Base-by-base conservation (phyloP, 768 basidiomycete species). In the Leccinum fibrillosum region DNA sequence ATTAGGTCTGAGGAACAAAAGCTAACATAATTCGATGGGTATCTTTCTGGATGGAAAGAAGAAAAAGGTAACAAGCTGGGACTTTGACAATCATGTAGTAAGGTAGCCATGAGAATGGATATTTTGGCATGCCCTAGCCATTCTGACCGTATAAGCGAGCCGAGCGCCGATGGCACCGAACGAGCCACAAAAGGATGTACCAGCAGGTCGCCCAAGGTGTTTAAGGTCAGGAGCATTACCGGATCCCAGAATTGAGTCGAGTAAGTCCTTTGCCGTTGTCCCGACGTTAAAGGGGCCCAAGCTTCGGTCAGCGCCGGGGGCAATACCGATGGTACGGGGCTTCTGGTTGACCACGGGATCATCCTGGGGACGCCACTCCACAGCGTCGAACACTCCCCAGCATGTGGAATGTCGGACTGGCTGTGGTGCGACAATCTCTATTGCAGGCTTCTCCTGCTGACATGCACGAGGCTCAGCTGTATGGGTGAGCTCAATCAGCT, bases 341-440 rank as follows among this genome's bases (percentile, higher is more conserved):
- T 63, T 70, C 53, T 58, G 63, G 51, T 73, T 71, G 45, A 72
- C 48, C 17, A 72, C 59, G 15, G 73, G 73, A 45, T 72, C 73
- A 47, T 63, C 64, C 47, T 65, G 51, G 1, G 73, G 73, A 47
- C 66, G 72, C 73, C 72, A 72, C 56, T 66, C 66, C 21, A 39
- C 35, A 8, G 59, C 25, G 19, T 58, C 54, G 30, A 67, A 58
- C 10, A 68, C 35, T 25, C 56, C 54, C 56, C 57, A 51, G 30
- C 52, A 49, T 28, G 58, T 37, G 19, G 42, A 54, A 48, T 52
- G 51, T 25, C 51, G 59, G n/a, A 62, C 26, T 13, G 63, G 60
- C 17, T 60, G 64, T 6, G 67, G 63, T 28, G 60, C 58, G 15
- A 63, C 25, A 28, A 62, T 57, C 45, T 61, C 59, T 26, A 53